Percentiles rank a stretch among this genome's conserved stretches.
Evolutionary conservation across 2,329 filamentous ascomycete genomes (phyloP).

Genomic region (Colletotrichum musae): DNA sequence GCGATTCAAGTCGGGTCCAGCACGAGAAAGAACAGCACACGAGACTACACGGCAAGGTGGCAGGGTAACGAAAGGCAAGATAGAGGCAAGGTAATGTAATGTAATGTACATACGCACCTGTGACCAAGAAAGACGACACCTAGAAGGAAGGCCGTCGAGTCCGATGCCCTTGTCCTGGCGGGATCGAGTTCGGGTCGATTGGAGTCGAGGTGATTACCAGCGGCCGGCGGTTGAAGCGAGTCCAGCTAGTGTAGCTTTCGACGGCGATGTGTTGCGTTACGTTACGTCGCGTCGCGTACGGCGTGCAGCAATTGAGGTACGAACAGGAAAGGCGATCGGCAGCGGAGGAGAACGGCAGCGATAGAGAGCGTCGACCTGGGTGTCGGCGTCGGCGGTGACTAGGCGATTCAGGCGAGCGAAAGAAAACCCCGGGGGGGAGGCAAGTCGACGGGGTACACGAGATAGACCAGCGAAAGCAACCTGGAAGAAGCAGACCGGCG

Average conservation of each 20-base stretch:
- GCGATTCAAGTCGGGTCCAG: conserved; percentile 6
- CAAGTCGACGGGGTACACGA: conserved; percentile 7
- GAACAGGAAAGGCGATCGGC: background rate
- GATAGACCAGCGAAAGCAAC: background rate
- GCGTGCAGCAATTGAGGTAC: background rate
- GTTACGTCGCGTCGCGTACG: background rate
- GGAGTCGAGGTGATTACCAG: conserved; percentile 2
- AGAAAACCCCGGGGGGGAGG: background rate
- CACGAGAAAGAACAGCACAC: conserved; percentile 29
- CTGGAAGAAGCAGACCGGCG: conserved; percentile 3
- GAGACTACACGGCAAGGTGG: conserved; percentile 1
- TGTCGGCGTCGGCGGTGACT: conserved; percentile 3
- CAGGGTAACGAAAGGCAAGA: background rate
- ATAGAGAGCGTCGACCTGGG: background rate
- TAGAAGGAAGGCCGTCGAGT: conserved; percentile 17
- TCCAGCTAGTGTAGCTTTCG: conserved; percentile 10
- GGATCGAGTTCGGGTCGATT: conserved; percentile 26
- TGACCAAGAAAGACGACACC: conserved; percentile 6
- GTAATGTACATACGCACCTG: conserved; percentile 30
- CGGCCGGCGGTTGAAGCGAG: conserved; percentile 2
- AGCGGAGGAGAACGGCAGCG: conserved; percentile 8
- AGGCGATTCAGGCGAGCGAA: conserved; percentile 27
- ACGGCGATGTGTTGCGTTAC: background rate
- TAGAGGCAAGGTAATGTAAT: background rate
- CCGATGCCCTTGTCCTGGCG: background rate